These are phyloP conservation scores for Yarrowia sp. DNA, from an alignment of 805 yeast genomes.

Conservation along the genomic window DNA sequence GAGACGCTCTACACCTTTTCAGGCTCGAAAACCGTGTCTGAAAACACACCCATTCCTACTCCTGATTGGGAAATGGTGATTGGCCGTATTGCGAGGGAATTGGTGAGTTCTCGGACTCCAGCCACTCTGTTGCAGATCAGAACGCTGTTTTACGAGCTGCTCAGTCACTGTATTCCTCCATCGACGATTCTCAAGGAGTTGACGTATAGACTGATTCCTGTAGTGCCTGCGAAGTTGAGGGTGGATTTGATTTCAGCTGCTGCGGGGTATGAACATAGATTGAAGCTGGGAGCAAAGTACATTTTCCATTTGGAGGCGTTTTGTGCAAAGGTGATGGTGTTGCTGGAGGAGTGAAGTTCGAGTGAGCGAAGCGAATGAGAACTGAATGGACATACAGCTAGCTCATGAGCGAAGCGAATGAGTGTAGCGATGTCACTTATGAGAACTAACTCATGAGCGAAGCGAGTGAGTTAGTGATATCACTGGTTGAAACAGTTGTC, in stretches of 20 bases:
- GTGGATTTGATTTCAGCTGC: slow-evolving; percentile 52
- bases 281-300: slow-evolving; percentile 80
- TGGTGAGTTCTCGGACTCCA: slow-evolving; percentile 63
- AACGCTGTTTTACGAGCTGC: slow-evolving; percentile 74
- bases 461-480: no score
- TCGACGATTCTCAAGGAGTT: slow-evolving; percentile 68
- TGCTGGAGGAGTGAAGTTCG: slow-evolving; percentile 45
- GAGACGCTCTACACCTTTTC: slow-evolving; percentile 58
- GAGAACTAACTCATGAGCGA: no score
- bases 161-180: slow-evolving; percentile 94
- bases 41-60: slow-evolving; percentile 53
- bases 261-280: slow-evolving; percentile 76
- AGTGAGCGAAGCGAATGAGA: background rate
- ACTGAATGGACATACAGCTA: no score
- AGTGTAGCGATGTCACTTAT: no score
- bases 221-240: slow-evolving; percentile 33
- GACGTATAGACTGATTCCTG: slow-evolving; percentile 39
- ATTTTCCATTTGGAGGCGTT: slow-evolving; percentile 96
- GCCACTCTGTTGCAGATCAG: slow-evolving; percentile 46
- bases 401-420: no score
- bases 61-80: slow-evolving; percentile 93
- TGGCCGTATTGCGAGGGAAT: slow-evolving; percentile 56
- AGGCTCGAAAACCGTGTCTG: slow-evolving; percentile 36
- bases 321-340: slow-evolving; percentile 82
- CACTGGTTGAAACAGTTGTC: no score